Conservation (phyloP, 2,329 filamentous ascomycete species). For the Cercospora nicotianae region DNA sequence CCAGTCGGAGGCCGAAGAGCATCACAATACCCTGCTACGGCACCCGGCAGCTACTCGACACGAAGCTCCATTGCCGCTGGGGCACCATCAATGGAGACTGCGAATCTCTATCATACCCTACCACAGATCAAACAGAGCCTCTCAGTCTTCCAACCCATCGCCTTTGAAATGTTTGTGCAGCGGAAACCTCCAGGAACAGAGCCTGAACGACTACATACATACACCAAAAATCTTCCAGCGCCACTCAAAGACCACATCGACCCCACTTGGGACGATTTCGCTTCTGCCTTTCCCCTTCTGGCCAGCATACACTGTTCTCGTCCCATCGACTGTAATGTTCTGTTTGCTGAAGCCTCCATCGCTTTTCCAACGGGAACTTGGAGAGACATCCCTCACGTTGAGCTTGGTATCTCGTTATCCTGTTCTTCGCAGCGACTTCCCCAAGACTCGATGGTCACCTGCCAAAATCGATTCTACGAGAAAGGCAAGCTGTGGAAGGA, state of each 20-base stretch:
- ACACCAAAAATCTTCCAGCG: conserved; percentile 39
- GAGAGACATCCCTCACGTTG: conserved; percentile 37
- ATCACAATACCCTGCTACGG: conserved; percentile 28
- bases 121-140: conserved; percentile 26
- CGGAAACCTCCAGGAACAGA: conserved; percentile 26
- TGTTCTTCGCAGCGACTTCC: conserved; percentile 32
- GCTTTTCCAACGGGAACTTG: conserved; percentile 44
- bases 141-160: conserved; percentile 34
- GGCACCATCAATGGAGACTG: background rate
- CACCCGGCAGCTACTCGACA: conserved; percentile 4
- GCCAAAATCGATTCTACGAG: conserved; percentile 32
- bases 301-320: conserved; percentile 28
- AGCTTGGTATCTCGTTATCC: conserved; percentile 37
- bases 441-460: conserved; percentile 25
- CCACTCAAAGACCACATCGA: conserved; percentile 37
- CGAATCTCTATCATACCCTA: conserved; percentile 14
- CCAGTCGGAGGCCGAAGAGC: conserved; percentile 18
- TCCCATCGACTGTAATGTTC: conserved; percentile 38
- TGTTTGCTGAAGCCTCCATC: conserved; percentile 46
- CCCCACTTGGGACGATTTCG: conserved; percentile 34
- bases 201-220: conserved; percentile 40
- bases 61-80: background rate
- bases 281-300: conserved; percentile 36
- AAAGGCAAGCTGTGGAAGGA: conserved; percentile 27
- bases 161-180: conserved; percentile 47